A percentile compares a stretch with the other conserved stretches of the same genome.
phyloP scores from a whole-genome alignment of 257 asterid genomes.

The Coffea eugenioides region DNA sequence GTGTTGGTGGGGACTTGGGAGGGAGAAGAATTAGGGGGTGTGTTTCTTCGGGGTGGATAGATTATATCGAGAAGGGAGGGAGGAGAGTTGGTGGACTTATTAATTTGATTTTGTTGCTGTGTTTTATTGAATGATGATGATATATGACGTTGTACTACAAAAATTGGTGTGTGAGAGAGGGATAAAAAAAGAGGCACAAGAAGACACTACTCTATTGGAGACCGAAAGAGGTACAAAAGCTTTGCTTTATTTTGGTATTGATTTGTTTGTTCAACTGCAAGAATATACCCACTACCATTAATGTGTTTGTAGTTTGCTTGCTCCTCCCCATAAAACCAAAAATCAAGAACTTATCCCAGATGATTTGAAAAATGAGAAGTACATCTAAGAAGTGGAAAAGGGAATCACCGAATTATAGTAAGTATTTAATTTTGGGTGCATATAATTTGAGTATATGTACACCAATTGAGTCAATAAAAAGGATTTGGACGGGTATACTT shows the following conservation, averaged over 20 bases:
- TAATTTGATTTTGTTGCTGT: not conserved
- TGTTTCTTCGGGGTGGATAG: slow-evolving; percentile 1
- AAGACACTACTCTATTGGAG: slow-evolving; percentile 34
- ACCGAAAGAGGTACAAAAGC: slow-evolving; percentile 18
- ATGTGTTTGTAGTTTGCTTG: too few relatives aligned
- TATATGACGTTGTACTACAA: not conserved
- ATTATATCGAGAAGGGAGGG: slow-evolving; percentile 24
- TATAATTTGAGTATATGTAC: too few relatives aligned
- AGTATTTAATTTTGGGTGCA: too few relatives aligned
- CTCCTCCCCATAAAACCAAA: too few relatives aligned
- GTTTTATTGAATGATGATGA: too few relatives aligned
- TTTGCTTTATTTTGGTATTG: slow-evolving; percentile 9
- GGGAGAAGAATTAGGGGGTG: not conserved
- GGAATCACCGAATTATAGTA: too few relatives aligned
- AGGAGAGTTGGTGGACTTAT: slow-evolving; percentile 6
- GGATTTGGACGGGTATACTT: too few relatives aligned
- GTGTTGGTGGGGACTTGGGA: not conserved
- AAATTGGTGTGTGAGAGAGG: not conserved
- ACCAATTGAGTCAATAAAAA: too few relatives aligned
- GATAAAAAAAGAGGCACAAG: not conserved
- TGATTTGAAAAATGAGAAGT: too few relatives aligned
- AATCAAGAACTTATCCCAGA: too few relatives aligned
- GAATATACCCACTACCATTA: too few relatives aligned
- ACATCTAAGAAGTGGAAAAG: too few relatives aligned
- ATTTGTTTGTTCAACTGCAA: not conserved